Conservation (phyloP, 176 grass and related monocot species). For the bread wheat (Triticum aestivum) region DNA sequence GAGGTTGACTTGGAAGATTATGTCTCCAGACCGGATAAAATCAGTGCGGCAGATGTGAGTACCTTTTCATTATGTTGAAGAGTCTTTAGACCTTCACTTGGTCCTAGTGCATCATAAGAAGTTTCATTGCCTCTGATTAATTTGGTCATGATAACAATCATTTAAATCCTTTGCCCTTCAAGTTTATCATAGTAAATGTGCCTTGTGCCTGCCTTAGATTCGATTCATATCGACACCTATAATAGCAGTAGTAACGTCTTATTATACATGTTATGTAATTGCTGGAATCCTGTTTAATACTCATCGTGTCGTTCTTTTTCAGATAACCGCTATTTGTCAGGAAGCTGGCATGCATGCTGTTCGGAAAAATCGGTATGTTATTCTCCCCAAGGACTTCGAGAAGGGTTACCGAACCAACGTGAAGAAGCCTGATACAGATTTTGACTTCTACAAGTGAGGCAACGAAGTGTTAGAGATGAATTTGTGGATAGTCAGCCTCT, state of each 20-base stretch:
- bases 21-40: constrained; percentile 93
- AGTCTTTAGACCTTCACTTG: not conserved
- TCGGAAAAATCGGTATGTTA: constrained; percentile 92
- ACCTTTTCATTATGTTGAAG: not conserved
- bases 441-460: constrained; percentile 96
- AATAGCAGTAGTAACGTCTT: too few relatives aligned
- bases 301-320: not conserved
- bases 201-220: not conserved
- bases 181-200: not conserved
- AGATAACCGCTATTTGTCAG: constrained; percentile 48
- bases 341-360: constrained; percentile 99
- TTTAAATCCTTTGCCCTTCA: not conserved
- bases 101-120: not conserved
- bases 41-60: constrained; percentile 93
- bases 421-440: constrained; percentile 95
- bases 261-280: not conserved
- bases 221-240: not conserved
- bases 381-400: constrained; percentile 97
- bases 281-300: not conserved
- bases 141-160: not conserved
- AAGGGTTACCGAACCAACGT: constrained; percentile 96
- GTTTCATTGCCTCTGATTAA: not conserved
- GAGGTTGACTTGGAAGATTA: constrained; percentile 99
- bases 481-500: not conserved
- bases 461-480: not conserved